These are phyloP conservation scores for Citrus australasica DNA, from an alignment of 345 rosid species.

Conservation along the genomic window DNA sequence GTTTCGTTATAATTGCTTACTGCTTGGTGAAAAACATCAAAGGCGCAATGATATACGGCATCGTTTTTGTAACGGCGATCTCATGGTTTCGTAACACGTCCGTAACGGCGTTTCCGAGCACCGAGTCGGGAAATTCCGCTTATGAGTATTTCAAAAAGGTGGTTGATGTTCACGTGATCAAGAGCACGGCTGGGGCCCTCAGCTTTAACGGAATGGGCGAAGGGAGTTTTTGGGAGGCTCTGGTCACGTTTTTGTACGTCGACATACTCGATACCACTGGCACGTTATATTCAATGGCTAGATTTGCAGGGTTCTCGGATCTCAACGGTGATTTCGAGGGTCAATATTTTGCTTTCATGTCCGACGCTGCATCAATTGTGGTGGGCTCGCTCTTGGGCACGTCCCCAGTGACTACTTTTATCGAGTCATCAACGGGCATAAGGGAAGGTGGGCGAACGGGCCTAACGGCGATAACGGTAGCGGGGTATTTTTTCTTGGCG, in stretches of 20 bases:
- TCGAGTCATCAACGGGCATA: conserved; percentile 55
- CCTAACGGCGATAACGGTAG: conserved; percentile 45
- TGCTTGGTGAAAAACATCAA: conserved; percentile 42
- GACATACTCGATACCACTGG: conserved; percentile 58
- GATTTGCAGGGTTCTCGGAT: conserved; percentile 44
- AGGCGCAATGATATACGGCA: conserved; percentile 50
- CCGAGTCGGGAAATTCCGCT: conserved; percentile 28
- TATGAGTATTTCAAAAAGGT: conserved; percentile 47
- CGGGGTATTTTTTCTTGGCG: conserved; percentile 47
- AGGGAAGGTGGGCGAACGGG: conserved; percentile 55
- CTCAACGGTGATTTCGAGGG: conserved; percentile 45
- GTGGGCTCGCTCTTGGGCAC: conserved; percentile 52
- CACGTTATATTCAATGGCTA: conserved; percentile 50
- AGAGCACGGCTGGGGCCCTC: conserved; percentile 42
- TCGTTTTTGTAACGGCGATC: conserved; percentile 42
- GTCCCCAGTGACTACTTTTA: conserved; percentile 43
- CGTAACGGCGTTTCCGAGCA: conserved; percentile 48
- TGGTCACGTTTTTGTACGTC: conserved; percentile 50
- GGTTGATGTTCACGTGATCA: conserved; percentile 40
- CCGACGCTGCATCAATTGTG: conserved; percentile 47
- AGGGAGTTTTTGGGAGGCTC: conserved; percentile 47
- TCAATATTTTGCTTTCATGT: conserved; percentile 60
- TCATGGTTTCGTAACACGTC: conserved; percentile 50
- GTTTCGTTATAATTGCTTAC: conserved; percentile 48
- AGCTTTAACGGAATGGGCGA: conserved; percentile 34